Evolutionary conservation across 352 stramenopile genomes (phyloP), one percentile per base, ranked within the genome.

Genomic region (Pythium guiyangense): DNA sequence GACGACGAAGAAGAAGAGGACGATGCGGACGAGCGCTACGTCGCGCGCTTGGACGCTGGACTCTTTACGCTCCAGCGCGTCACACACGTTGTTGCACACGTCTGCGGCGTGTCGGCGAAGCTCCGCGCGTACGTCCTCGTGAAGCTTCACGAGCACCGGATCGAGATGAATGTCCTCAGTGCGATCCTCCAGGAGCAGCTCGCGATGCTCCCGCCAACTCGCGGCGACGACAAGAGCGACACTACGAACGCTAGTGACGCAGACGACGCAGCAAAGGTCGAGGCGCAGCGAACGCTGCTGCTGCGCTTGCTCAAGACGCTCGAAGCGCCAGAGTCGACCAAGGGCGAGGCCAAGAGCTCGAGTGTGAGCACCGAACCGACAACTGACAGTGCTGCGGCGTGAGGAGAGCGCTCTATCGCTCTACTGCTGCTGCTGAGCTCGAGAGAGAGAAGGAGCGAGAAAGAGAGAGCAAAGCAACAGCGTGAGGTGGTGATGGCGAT

Each of bases 41-140:
- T 94, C 35, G 68, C 69, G 47, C 69, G 82, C 18, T 60, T 94
- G 17, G 84, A 94, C 53, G 76, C 73, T 0, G 84, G 84, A n/a
- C 54, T 94, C 25, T 94, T 90, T 54, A 77, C 87, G 9, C 69
- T 94, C 14, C 80, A 94, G 57, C 79, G 81, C 3, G 64, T 88
- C 25, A 66, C 74, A 22, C 78, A 92, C 20, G 63, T 92, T 18
- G 39, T 86, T 15, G 79, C 74, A 2, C 79, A 94, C 46, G 44
- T 92, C 52, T 83, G 79, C 29, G 59, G 62, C 29, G 84, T 87
- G 61, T 87, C 79, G 0, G 70, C 67, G 37, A 89, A 88, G 59
- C 53, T 85, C 15, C 73, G 70, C 26, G 82, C 79, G 8, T 90
- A 92, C 47, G 64, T 86, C 15, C 76, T 86, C 61, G 69, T 92